phyloP scores from a whole-genome alignment of 306 rosid species.

The Crotalaria pallida region DNA sequence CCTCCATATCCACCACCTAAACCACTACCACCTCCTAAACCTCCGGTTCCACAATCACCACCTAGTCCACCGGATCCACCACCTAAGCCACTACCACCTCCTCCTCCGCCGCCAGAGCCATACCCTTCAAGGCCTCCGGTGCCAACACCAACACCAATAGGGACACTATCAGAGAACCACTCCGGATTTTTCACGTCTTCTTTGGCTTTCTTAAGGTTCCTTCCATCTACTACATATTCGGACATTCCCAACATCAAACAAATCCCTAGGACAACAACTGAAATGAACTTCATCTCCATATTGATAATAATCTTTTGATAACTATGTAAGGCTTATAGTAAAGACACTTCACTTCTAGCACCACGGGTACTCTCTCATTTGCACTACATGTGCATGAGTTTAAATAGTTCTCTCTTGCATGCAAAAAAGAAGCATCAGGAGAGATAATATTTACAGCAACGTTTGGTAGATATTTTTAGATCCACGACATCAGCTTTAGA shows the following conservation, averaged over 20 bases:
- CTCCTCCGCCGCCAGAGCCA: background rate
- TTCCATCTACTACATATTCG: conserved; percentile 30
- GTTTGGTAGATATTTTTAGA: background rate
- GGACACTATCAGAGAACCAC: conserved; percentile 27
- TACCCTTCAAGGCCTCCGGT: background rate
- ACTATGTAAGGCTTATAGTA: background rate
- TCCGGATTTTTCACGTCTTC: conserved; percentile 42
- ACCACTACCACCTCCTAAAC: conserved; percentile 5
- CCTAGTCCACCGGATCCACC: too few species aligned
- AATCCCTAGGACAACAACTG: conserved; percentile 27
- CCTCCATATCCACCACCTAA: conserved; percentile 28
- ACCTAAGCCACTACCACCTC: background rate
- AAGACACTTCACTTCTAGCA: conserved; percentile 10
- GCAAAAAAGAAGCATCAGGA: background rate
- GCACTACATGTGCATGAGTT: conserved; percentile 18
- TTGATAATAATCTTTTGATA: background rate
- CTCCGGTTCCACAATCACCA: conserved; percentile 6
- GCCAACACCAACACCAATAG: background rate
- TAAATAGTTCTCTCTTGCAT: conserved; percentile 18
- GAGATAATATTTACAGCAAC: background rate
- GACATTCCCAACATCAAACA: conserved; percentile 31
- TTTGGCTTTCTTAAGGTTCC: conserved; percentile 30
- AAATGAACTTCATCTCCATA: conserved; percentile 38
- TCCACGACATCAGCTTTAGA: background rate
- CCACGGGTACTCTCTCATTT: background rate